Evolutionary conservation across 257 asterid genomes (phyloP).

Genomic region (Rauvolfia tetraphylla): DNA sequence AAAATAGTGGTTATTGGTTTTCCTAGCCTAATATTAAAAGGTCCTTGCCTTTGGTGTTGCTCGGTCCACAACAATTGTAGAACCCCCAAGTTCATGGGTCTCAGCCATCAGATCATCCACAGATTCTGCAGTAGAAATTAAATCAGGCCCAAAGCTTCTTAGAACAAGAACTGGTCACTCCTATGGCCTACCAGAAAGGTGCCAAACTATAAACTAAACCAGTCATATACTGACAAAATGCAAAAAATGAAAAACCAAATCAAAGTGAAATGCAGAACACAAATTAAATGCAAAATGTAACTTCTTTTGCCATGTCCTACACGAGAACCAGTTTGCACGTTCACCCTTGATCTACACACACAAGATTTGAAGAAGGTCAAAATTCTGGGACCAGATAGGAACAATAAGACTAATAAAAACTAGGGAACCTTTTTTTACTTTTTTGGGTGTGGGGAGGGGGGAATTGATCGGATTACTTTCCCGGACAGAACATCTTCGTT

Average conservation of each 20-base stretch:
- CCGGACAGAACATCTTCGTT: background rate
- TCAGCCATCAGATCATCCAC: conserved; percentile 96
- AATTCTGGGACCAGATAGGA: background rate
- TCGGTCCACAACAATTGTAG: conserved; percentile 89
- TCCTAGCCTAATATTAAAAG: background rate
- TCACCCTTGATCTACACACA: background rate
- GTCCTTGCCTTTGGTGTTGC: conserved; percentile 86
- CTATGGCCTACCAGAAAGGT: background rate
- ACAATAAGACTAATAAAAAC: background rate
- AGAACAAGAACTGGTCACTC: background rate
- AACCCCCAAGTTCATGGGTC: conserved; percentile 91
- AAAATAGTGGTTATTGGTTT: background rate
- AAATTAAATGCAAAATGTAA: too few species aligned
- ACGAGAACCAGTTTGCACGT: background rate
- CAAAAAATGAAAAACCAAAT: background rate
- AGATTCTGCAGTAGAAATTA: conserved; percentile 55
- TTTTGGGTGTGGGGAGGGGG: background rate
- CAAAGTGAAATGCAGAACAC: background rate
- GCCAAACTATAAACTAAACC: background rate
- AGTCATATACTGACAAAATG: background rate
- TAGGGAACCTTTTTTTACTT: background rate
- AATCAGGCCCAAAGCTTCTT: background rate
- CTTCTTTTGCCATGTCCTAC: background rate
- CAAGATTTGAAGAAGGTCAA: background rate
- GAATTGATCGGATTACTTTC: background rate